Conservation (phyloP, 495 filamentous ascomycete species). For the Penicillium ochrochloron region DNA sequence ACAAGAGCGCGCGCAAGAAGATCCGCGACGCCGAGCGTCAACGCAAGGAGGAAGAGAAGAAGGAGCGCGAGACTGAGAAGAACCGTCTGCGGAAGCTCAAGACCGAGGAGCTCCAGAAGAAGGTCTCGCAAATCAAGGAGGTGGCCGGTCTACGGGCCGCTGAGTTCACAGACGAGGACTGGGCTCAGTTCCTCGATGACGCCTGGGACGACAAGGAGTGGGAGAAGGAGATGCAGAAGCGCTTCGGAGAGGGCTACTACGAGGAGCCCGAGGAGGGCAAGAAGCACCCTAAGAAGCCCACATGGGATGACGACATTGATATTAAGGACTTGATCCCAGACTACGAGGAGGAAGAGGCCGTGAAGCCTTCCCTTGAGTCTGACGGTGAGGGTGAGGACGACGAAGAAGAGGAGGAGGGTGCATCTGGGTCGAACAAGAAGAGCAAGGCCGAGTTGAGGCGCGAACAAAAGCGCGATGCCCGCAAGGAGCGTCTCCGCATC, state of each 20-base stretch:
- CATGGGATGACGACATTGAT: conserved; percentile 96
- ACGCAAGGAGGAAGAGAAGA: conserved; percentile 78
- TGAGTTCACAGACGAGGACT: conserved; percentile 72
- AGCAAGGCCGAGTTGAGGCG: conserved; percentile 68
- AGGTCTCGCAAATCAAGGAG: conserved; percentile 80
- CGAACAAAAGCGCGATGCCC: conserved; percentile 73
- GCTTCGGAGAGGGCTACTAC: conserved; percentile 91
- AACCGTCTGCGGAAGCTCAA: conserved; percentile 83
- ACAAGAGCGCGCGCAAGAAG: conserved; percentile 74
- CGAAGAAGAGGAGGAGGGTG: conserved; percentile 54
- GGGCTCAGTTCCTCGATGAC: conserved; percentile 79
- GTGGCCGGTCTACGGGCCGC: conserved; percentile 75
- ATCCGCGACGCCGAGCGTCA: conserved; percentile 74
- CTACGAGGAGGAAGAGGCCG: conserved; percentile 66
- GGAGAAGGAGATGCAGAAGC: conserved; percentile 84
- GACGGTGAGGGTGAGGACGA: conserved; percentile 59
- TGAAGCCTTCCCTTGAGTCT: conserved; percentile 57
- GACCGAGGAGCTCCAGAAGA: conserved; percentile 84
- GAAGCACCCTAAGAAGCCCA: conserved; percentile 82
- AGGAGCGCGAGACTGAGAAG: conserved; percentile 76
- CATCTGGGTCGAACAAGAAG: conserved; percentile 54
- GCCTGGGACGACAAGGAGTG: conserved; percentile 85
- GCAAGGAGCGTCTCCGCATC: conserved; percentile 78
- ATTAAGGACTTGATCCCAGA: conserved; percentile 90
- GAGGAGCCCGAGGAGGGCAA: conserved; percentile 62